These are phyloP conservation scores for Neopestalotiopsis rosae DNA, from an alignment of 2,329 filamentous ascomycete species.

Conservation along the genomic window DNA sequence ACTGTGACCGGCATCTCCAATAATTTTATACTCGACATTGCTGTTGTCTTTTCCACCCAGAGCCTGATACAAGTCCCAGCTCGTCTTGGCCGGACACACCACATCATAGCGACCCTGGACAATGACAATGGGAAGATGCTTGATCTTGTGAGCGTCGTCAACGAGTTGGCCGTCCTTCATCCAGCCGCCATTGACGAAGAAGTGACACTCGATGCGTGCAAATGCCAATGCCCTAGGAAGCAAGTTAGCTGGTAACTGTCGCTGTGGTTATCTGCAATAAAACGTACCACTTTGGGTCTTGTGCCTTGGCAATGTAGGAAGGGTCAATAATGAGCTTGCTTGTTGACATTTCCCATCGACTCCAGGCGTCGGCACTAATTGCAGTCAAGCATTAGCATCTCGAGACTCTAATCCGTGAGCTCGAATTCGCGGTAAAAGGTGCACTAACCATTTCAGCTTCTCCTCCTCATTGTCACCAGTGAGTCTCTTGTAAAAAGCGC, in stretches of 20 bases:
- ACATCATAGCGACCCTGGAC: slow-evolving; percentile 52
- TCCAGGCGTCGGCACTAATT: slow-evolving; percentile 32
- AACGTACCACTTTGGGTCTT: slow-evolving; percentile 32
- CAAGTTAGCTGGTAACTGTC: slow-evolving; percentile 19
- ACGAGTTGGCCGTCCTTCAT: slow-evolving; percentile 46
- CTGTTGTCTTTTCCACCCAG: slow-evolving; percentile 33
- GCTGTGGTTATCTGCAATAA: not conserved
- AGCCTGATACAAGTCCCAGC: slow-evolving; percentile 47
- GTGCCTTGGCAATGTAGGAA: slow-evolving; percentile 31
- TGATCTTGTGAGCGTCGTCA: slow-evolving; percentile 32
- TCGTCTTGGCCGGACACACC: slow-evolving; percentile 47
- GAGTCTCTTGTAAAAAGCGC: slow-evolving; percentile 45
- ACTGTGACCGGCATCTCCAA: slow-evolving; percentile 32
- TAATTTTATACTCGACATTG: slow-evolving; percentile 32
- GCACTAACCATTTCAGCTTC: slow-evolving; percentile 32
- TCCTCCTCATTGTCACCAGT: slow-evolving; percentile 38
- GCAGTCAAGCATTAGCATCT: not conserved
- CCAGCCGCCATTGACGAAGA: slow-evolving; percentile 46
- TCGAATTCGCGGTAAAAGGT: not conserved
- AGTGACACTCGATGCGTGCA: slow-evolving; percentile 48
- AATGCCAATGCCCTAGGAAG: slow-evolving; percentile 34
- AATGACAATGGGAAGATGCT: slow-evolving; percentile 38
- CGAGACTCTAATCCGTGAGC: not conserved
- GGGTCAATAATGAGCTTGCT: slow-evolving; percentile 33
- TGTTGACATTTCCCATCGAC: slow-evolving; percentile 32